Conservation (phyloP, 768 basidiomycete genomes). For the Suillus weaverae region DNA sequence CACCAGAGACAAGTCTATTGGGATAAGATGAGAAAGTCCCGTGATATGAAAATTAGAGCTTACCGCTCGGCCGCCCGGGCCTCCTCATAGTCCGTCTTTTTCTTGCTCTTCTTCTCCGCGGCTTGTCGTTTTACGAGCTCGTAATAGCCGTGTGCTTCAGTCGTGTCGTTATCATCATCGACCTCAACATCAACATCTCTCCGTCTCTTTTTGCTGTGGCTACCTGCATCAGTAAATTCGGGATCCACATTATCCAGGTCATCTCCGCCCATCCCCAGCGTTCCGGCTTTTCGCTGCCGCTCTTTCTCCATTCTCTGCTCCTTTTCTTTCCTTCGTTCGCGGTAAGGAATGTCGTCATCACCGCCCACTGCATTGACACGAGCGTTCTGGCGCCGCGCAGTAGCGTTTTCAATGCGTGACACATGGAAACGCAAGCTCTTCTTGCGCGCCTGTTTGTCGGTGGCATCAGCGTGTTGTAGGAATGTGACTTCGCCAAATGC, state of each 20-base stretch:
- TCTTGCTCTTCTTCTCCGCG: conserved; percentile 71
- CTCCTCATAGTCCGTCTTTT: conserved; percentile 81
- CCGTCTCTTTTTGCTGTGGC: conserved; percentile 39
- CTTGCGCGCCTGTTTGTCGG: conserved; percentile 80
- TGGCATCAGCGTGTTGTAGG: conserved; percentile 69
- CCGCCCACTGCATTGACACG: conserved; percentile 73
- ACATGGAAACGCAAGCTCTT: conserved; percentile 92
- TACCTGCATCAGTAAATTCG: conserved; percentile 31
- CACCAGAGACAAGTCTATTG: conserved; percentile 32
- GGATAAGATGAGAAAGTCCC: conserved; percentile 9
- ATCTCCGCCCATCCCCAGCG: conserved; percentile 54
- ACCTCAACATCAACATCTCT: conserved; percentile 37
- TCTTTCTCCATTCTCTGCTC: conserved; percentile 55
- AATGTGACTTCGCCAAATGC: conserved; percentile 74
- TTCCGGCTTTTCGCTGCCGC: conserved; percentile 37
- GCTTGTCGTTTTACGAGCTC: conserved; percentile 79
- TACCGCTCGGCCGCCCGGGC: conserved; percentile 57
- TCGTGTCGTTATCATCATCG: conserved; percentile 42
- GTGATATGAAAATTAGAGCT: conserved; percentile 24
- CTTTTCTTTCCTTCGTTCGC: conserved; percentile 66
- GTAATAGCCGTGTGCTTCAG: conserved; percentile 79
- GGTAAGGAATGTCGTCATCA: conserved; percentile 94
- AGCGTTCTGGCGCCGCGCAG: conserved; percentile 72
- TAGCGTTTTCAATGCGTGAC: conserved; percentile 82
- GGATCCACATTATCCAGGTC: conserved; percentile 65